Evolutionary conservation across 805 yeast genomes (phyloP).

Genomic region (Wickerhamiella kazuoi): DNA sequence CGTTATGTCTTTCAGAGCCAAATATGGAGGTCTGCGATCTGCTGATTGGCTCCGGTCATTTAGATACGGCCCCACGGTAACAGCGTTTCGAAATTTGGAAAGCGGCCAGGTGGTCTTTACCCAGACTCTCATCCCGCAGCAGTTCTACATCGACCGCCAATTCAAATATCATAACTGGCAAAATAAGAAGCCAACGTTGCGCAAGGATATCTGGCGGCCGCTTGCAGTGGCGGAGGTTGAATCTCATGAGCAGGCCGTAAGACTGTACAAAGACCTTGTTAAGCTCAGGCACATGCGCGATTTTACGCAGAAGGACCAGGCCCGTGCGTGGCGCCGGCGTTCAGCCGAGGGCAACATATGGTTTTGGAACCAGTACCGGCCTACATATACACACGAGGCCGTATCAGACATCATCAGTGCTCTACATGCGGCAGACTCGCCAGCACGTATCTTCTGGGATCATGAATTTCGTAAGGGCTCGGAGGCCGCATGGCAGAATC

Average conservation of each 20-base stretch:
- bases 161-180: constrained; percentile 79
- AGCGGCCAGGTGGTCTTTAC: constrained; percentile 81
- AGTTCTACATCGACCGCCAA: constrained; percentile 41
- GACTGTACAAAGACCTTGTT: constrained; percentile 57
- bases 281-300: constrained; percentile 62
- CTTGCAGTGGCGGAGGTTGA: constrained; percentile 51
- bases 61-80: constrained; percentile 68
- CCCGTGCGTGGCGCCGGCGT: constrained; percentile 51
- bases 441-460: constrained; percentile 59
- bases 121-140: constrained; percentile 47
- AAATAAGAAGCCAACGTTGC: constrained; percentile 57
- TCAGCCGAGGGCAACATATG: constrained; percentile 66
- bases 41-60: constrained; percentile 41
- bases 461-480: constrained; percentile 77
- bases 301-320: constrained; percentile 34
- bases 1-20: constrained; percentile 8
- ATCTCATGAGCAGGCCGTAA: constrained; percentile 36
- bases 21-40: constrained; percentile 30
- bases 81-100: constrained; percentile 66
- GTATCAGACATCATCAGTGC: constrained; percentile 65
- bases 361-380: constrained; percentile 77
- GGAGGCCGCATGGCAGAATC: constrained; percentile 47
- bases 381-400: constrained; percentile 79
- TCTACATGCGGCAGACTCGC: constrained; percentile 37
- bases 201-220: constrained; percentile 80